Percentiles rank a stretch among this genome's conserved stretches.
Conservation (phyloP, 1,284 basidiomycete species). For the Psilocybe mexicana region DNA sequence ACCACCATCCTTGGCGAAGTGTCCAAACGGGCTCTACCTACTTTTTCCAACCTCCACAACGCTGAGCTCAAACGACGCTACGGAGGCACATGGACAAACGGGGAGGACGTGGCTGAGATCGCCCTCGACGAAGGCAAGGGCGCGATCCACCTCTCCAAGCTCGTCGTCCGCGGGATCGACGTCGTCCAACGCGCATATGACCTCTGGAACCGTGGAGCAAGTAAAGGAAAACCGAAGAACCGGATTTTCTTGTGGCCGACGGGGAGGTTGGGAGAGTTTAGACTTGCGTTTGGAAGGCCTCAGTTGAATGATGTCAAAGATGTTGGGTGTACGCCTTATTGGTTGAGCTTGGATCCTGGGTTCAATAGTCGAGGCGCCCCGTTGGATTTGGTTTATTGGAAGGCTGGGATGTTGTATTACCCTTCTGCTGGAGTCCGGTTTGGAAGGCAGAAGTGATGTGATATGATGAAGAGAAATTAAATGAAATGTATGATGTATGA, state of each 20-base stretch:
- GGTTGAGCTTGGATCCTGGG: slow-evolving; percentile 29
- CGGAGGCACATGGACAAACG: slow-evolving; percentile 35
- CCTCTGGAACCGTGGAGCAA: slow-evolving; percentile 13
- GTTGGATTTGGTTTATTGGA: slow-evolving; percentile 35
- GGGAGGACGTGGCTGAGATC: background rate
- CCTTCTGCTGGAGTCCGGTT: slow-evolving; percentile 32
- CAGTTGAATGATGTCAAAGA: slow-evolving; percentile 26
- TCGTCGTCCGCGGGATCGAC: slow-evolving; percentile 35
- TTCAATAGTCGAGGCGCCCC: slow-evolving; percentile 30
- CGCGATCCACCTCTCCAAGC: background rate
- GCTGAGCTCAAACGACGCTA: slow-evolving; percentile 32
- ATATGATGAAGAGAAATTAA: background rate
- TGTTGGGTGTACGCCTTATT: slow-evolving; percentile 33
- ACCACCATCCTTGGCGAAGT: slow-evolving; percentile 37
- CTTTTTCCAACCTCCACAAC: slow-evolving; percentile 37
- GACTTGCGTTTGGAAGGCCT: slow-evolving; percentile 31
- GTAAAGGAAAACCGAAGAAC: slow-evolving; percentile 6
- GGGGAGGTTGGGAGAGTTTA: slow-evolving; percentile 40
- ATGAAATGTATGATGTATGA: background rate
- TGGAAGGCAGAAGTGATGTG: slow-evolving; percentile 8
- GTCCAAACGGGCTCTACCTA: slow-evolving; percentile 40
- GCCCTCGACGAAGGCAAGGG: background rate
- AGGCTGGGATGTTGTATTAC: slow-evolving; percentile 29
- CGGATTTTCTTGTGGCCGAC: slow-evolving; percentile 38
- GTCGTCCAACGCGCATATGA: slow-evolving; percentile 30